Conservation (phyloP, 2,329 filamentous ascomycete species). For the Claviceps sp. region DNA sequence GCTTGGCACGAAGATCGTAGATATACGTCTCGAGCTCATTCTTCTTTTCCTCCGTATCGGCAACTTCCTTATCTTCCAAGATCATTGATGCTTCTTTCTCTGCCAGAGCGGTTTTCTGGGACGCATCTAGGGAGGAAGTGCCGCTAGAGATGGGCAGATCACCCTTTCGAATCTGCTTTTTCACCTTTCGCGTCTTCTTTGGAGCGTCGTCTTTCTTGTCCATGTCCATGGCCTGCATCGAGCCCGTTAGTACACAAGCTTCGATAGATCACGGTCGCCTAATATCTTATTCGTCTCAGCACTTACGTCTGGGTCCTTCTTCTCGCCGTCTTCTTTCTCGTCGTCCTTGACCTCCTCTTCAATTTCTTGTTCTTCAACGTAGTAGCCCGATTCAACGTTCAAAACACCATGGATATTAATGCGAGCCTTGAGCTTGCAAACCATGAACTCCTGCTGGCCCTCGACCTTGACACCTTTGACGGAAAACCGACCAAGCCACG, state of each 20-base stretch:
- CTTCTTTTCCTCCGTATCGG: slow-evolving; percentile 98
- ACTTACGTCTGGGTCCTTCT: slow-evolving; percentile 65
- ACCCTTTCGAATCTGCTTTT: slow-evolving; percentile 98
- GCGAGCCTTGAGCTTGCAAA: slow-evolving; percentile 97
- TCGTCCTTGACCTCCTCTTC: slow-evolving; percentile 84
- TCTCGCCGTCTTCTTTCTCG: slow-evolving; percentile 52
- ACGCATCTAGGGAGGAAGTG: slow-evolving; percentile 64
- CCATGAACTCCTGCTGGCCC: slow-evolving; percentile 94
- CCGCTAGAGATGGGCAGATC: slow-evolving; percentile 78
- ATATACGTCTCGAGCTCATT: slow-evolving; percentile 97
- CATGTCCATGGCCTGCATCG: slow-evolving; percentile 66
- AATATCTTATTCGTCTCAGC: neutral
- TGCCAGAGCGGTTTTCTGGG: slow-evolving; percentile 49
- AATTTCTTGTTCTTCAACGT: slow-evolving; percentile 92
- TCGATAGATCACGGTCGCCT: neutral
- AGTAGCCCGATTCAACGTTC: slow-evolving; percentile 95
- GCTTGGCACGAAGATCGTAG: slow-evolving; percentile 91
- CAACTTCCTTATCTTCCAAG: slow-evolving; percentile 96
- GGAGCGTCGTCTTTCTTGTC: slow-evolving; percentile 54
- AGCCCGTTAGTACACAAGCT: neutral
- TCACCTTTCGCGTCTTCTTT: slow-evolving; percentile 92
- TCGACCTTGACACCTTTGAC: slow-evolving; percentile 96
- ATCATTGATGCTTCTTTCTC: slow-evolving; percentile 88
- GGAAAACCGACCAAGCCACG: slow-evolving; percentile 95
- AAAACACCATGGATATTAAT: slow-evolving; percentile 93